Percentiles rank a stretch among this genome's conserved stretches.
These are phyloP conservation scores for Hibiscus mutabilis DNA, from an alignment of 345 rosid species.

Conservation along the genomic window DNA sequence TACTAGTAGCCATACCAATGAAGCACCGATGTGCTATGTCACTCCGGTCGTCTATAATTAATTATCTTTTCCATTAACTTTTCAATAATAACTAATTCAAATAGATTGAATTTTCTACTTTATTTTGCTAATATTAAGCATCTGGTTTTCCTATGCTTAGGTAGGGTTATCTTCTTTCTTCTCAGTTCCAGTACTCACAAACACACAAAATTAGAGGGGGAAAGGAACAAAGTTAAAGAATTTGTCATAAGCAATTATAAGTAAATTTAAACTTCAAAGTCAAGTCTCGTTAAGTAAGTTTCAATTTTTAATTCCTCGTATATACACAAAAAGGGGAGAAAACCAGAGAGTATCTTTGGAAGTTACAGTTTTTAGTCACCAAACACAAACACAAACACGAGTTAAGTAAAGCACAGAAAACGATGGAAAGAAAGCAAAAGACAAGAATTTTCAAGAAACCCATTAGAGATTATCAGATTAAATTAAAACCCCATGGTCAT, in stretches of 20 bases:
- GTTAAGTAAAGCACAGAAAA: background rate
- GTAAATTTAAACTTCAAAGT: background rate
- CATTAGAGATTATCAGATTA: constrained; percentile 1
- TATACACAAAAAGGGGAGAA: background rate
- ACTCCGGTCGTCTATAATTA: background rate
- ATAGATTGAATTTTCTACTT: background rate
- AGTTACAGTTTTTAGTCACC: background rate
- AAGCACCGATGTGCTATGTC: background rate
- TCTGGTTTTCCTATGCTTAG: background rate
- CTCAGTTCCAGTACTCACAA: background rate
- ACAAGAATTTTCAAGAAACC: background rate
- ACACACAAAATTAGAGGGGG: background rate
- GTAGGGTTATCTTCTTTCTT: background rate
- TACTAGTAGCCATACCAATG: background rate
- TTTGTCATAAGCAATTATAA: background rate
- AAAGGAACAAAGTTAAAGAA: background rate
- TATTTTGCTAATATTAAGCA: background rate
- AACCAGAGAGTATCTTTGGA: background rate
- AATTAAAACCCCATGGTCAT: background rate
- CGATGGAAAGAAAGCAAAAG: background rate
- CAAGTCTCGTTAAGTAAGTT: background rate
- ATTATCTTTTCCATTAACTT: background rate
- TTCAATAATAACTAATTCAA: background rate
- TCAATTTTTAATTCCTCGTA: background rate
- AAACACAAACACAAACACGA: background rate